Percentiles rank a stretch among this genome's conserved stretches.
Conservation (phyloP, 139 green algal species). For the Coccomyxa sp. region DNA sequence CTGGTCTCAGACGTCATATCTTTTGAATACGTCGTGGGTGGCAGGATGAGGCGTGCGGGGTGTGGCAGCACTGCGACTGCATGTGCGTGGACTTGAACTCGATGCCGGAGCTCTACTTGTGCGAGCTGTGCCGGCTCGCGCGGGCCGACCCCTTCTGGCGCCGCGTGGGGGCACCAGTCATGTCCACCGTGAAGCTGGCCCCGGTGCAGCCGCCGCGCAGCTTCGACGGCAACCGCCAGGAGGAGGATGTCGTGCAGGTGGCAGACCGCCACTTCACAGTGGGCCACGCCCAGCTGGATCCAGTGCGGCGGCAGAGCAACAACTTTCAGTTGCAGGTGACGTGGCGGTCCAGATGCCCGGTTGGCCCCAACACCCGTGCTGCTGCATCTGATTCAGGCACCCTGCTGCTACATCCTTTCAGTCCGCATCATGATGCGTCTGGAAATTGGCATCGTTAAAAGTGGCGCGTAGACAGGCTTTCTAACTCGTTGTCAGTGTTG, state of each 20-base stretch:
- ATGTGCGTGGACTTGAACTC: conserved; percentile 14
- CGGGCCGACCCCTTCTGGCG: conserved; percentile 73
- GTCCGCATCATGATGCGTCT: no score
- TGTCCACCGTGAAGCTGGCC: conserved; percentile 30
- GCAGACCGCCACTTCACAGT: conserved; percentile 24
- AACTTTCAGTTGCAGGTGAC: conserved; percentile 3
- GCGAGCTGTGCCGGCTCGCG: conserved; percentile 47
- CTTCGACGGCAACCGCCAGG: not conserved
- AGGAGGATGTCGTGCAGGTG: conserved; percentile 14
- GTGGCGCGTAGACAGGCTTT: no score
- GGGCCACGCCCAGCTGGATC: conserved; percentile 13
- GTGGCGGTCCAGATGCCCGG: not conserved
- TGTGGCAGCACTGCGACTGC: conserved; percentile 71
- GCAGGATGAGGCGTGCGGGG: conserved; percentile 32
- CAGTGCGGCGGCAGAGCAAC: not conserved
- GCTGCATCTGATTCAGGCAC: no score
- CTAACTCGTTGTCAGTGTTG: no score
- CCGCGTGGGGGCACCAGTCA: conserved; percentile 28
- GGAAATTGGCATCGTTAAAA: no score
- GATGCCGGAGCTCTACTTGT: conserved; percentile 31
- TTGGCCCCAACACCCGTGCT: not conserved
- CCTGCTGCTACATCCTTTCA: no score
- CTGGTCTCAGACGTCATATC: no score
- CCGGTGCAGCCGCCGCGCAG: not conserved
- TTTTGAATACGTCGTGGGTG: no score